A percentile compares a stretch with the other conserved stretches of the same genome.
Evolutionary conservation across 768 basidiomycete genomes (phyloP).

Genomic region (Boletus fagicola): DNA sequence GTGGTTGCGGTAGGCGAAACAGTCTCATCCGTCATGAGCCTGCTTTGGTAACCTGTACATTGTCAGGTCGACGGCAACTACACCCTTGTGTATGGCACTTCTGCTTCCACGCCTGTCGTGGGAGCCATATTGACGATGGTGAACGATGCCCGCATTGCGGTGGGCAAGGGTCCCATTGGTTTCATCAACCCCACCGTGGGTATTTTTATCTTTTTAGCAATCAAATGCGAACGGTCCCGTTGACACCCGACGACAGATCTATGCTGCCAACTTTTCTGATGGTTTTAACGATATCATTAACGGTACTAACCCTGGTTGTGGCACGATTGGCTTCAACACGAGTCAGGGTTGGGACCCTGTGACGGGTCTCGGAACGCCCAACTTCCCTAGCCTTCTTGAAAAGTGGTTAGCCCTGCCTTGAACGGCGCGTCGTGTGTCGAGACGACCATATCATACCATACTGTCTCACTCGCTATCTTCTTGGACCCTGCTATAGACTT

Average conservation of each 20-base stretch:
- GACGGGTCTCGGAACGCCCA: slow-evolving; percentile 53
- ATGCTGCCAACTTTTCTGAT: slow-evolving; percentile 33
- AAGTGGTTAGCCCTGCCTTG: slow-evolving; percentile 28
- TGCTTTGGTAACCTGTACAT: slow-evolving; percentile 12
- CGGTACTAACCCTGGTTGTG: slow-evolving; percentile 47
- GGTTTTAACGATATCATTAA: slow-evolving; percentile 52
- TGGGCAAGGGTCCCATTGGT: slow-evolving; percentile 48
- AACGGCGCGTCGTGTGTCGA: too few relatives aligned
- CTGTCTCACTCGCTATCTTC: not conserved
- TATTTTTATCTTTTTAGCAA: not conserved
- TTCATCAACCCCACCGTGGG: slow-evolving; percentile 55
- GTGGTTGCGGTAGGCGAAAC: slow-evolving; percentile 17
- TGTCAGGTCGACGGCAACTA: slow-evolving; percentile 40
- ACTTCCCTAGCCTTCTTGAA: slow-evolving; percentile 38
- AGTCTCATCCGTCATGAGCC: slow-evolving; percentile 2
- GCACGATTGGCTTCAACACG: slow-evolving; percentile 35
- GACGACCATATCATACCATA: not conserved
- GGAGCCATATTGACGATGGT: slow-evolving; percentile 58
- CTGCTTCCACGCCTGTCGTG: slow-evolving; percentile 61
- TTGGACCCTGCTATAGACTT: not conserved
- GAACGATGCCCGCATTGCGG: slow-evolving; percentile 56
- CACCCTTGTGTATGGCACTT: slow-evolving; percentile 48
- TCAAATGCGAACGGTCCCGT: not conserved
- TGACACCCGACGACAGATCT: slow-evolving; percentile 37
- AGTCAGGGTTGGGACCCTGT: slow-evolving; percentile 35